A percentile compares a stretch with the other conserved stretches of the same genome.
Evolutionary conservation across 306 rosid genomes (phyloP).

Genomic region (Vachellia collinsii): DNA sequence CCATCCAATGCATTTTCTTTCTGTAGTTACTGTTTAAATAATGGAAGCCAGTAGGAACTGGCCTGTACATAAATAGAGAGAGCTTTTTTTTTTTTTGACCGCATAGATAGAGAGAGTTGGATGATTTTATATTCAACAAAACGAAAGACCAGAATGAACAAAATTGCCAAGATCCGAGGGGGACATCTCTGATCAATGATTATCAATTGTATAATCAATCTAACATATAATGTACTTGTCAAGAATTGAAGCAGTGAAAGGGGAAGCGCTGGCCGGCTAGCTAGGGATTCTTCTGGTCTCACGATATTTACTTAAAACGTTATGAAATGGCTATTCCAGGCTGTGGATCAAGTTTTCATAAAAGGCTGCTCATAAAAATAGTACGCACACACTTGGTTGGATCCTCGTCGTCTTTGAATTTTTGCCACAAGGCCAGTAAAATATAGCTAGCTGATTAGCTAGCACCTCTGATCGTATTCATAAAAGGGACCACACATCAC

Average conservation of each 20-base stretch:
- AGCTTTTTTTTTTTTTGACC: too few species aligned
- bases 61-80: neutral
- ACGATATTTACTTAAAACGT: neutral
- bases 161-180: slow-evolving; percentile 9
- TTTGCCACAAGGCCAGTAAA: neutral
- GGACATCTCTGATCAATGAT: neutral
- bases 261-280: neutral
- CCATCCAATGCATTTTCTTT: slow-evolving; percentile 28
- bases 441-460: neutral
- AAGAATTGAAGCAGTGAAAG: neutral
- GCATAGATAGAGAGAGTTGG: neutral
- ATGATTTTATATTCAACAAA: neutral
- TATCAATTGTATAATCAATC: neutral
- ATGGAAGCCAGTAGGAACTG: neutral
- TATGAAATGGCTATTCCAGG: slow-evolving; percentile 17
- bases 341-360: slow-evolving; percentile 10
- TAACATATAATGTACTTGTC: neutral
- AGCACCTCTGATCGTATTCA: slow-evolving; percentile 2
- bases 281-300: neutral
- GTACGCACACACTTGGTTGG: slow-evolving; percentile 20
- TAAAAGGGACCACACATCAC: slow-evolving; percentile 33
- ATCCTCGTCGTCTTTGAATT: slow-evolving; percentile 20
- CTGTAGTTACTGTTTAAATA: neutral
- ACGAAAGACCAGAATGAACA: neutral
- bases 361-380: slow-evolving; percentile 34